Evolutionary conservation across 352 stramenopile species (phyloP).

Genomic region (Pythium aristosporum): DNA sequence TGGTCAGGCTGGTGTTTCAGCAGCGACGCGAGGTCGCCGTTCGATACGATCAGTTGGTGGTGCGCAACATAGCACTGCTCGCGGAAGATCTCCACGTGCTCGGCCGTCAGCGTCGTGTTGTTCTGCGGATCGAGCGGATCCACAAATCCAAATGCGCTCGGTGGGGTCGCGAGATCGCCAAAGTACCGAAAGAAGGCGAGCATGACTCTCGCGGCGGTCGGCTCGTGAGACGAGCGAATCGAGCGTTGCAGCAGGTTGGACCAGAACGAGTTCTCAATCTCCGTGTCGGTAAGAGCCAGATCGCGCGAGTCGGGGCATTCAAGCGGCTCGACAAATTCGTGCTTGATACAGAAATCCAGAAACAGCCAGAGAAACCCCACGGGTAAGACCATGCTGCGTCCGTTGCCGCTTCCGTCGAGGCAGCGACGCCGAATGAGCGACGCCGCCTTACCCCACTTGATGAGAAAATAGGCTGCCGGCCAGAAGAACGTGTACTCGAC

Average conservation of each 20-base stretch:
- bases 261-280: slow-evolving; percentile 73
- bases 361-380: slow-evolving; percentile 80
- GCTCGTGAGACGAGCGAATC: not conserved
- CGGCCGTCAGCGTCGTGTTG: slow-evolving; percentile 51
- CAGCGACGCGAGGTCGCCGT: slow-evolving; percentile 58
- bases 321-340: slow-evolving; percentile 46
- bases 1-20: slow-evolving; percentile 51
- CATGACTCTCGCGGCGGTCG: slow-evolving; percentile 47
- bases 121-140: slow-evolving; percentile 66
- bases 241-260: slow-evolving; percentile 40
- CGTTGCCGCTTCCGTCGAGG: slow-evolving; percentile 28
- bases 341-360: slow-evolving; percentile 55
- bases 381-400: slow-evolving; percentile 55
- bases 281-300: slow-evolving; percentile 21
- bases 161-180: slow-evolving; percentile 47
- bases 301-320: slow-evolving; percentile 13
- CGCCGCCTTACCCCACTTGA: slow-evolving; percentile 72
- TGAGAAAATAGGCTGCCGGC: slow-evolving; percentile 67
- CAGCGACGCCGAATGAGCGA: slow-evolving; percentile 60
- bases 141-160: slow-evolving; percentile 46
- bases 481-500: slow-evolving; percentile 68
- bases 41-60: slow-evolving; percentile 60
- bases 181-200: slow-evolving; percentile 60
- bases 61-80: slow-evolving; percentile 64
- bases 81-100: slow-evolving; percentile 47